Base-by-base conservation (phyloP, 306 rosid genomes). In the Cucumis melo region DNA sequence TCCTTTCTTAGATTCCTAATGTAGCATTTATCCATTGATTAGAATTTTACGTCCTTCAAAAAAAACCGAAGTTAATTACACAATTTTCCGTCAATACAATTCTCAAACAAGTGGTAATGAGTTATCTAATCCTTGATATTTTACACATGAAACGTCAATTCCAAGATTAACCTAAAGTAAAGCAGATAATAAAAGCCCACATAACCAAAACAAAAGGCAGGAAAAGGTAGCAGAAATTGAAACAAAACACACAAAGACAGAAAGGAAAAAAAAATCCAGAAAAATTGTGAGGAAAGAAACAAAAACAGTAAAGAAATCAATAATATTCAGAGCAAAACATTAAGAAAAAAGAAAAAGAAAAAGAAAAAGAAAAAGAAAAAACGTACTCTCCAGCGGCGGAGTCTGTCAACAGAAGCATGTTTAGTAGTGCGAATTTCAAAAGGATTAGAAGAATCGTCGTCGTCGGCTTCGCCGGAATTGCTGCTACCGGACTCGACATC, bases 351-450 rank as follows among this genome's bases (percentile, higher is more conserved):
- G 4, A 34, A 38, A 15, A n/a, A n/a, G n/a, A n/a, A n/a, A n/a
- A n/a, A n/a, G n/a, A n/a, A n/a, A n/a, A n/a, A n/a, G n/a, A n/a
- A n/a, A n/a, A n/a, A n/a, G n/a, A n/a, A n/a, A 50, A 51, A 3
- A 34, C 90, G 6, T 80, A 95, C 99, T 72, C 98, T 88, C 99
- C 99, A 95, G 2, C 97, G 96, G 63, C 81, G 80, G 72, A 95
- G 98, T n/a, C 99, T 91, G 14, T 88, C 91, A 20, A 91, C 19
- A 1, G 99, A 81, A 78, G 93, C 99, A 38, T 88, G 54, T 81
- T 92, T 95, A 1, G 97, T 89, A n/a, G 93, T 85, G 63, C 85
- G n/a, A 70, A 95, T 95, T 29, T 80, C 56, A 78, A 95, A 95
- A 12, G 96, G 89, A 79, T 39, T 78, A 5, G 83, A 77, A 4